Evolutionary conservation across 108 stramenopile species (phyloP).

Genomic region (Cyclotella kingstonii): DNA sequence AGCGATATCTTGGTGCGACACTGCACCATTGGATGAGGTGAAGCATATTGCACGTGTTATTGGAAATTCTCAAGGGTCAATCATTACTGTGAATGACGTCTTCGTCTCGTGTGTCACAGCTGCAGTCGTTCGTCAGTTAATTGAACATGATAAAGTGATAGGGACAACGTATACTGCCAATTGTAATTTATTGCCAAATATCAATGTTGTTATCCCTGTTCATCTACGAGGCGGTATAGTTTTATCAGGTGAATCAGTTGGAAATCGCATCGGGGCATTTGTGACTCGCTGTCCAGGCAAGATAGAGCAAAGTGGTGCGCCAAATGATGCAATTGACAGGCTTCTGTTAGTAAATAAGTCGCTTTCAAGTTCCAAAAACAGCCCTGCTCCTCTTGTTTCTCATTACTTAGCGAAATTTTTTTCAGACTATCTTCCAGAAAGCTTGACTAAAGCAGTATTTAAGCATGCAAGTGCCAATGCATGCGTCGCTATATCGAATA

Average conservation of each 20-base stretch:
- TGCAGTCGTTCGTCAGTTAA: slow-evolving; percentile 68
- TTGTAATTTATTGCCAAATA: slow-evolving; percentile 20
- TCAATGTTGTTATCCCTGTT: slow-evolving; percentile 78
- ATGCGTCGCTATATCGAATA: slow-evolving; percentile 73
- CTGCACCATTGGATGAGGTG: slow-evolving; percentile 68
- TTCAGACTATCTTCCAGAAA: slow-evolving; percentile 39
- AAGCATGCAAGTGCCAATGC: slow-evolving; percentile 64
- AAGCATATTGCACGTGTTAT: slow-evolving; percentile 54
- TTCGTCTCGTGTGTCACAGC: slow-evolving; percentile 70
- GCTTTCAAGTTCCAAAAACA: slow-evolving; percentile 51
- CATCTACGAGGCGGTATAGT: slow-evolving; percentile 79
- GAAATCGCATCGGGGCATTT: slow-evolving; percentile 87
- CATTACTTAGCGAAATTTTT: slow-evolving; percentile 53
- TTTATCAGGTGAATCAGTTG: slow-evolving; percentile 69
- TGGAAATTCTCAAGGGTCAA: slow-evolving; percentile 22
- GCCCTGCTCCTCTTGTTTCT: slow-evolving; percentile 65
- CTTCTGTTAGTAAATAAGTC: slow-evolving; percentile 55
- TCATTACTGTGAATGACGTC: slow-evolving; percentile 80
- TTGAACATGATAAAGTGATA: slow-evolving; percentile 44
- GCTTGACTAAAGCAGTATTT: slow-evolving; percentile 50
- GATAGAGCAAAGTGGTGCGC: slow-evolving; percentile 24
- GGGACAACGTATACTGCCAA: slow-evolving; percentile 10
- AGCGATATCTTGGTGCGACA: slow-evolving; percentile 71
- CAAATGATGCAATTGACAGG: slow-evolving; percentile 42
- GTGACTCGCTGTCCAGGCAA: slow-evolving; percentile 65